Evolutionary conservation across 1,284 basidiomycete genomes (phyloP).

Genomic region (Rhodofomes roseus): DNA sequence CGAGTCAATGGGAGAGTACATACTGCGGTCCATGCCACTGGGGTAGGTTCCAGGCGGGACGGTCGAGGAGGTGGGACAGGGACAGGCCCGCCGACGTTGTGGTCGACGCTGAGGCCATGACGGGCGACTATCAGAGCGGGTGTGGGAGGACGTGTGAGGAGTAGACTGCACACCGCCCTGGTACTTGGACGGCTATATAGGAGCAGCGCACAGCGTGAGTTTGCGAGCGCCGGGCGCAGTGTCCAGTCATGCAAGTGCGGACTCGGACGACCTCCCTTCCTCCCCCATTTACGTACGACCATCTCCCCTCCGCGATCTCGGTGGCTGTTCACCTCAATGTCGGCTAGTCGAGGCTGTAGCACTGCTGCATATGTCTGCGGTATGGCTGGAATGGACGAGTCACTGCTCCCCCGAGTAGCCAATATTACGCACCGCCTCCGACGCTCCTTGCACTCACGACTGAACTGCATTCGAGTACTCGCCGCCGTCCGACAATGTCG

Average conservation of each 20-base stretch:
- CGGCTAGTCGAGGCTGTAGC: neutral
- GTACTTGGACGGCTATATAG: neutral
- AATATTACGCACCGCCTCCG: too few relatives aligned
- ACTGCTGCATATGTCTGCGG: neutral
- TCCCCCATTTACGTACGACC: neutral
- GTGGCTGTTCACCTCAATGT: neutral
- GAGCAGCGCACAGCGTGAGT: neutral
- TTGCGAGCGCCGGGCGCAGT: neutral
- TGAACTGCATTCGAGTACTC: neutral
- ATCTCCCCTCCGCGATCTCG: neutral
- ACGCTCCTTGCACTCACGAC: neutral
- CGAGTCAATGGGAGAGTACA: conserved; percentile 9
- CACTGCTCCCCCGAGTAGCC: neutral
- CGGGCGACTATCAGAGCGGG: neutral
- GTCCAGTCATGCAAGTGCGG: neutral
- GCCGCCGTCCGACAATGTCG: neutral
- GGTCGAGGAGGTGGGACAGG: conserved; percentile 21
- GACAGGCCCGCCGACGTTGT: conserved; percentile 13
- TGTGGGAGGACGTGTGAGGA: neutral
- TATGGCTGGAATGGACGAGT: too few relatives aligned
- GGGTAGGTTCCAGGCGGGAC: conserved; percentile 26
- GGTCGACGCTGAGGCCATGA: conserved; percentile 2
- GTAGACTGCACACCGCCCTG: neutral
- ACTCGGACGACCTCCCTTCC: neutral
- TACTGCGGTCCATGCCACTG: conserved; percentile 24